These are phyloP conservation scores for Porcisia hertigi DNA, from an alignment of 208 protist genomes.

Conservation along the genomic window DNA sequence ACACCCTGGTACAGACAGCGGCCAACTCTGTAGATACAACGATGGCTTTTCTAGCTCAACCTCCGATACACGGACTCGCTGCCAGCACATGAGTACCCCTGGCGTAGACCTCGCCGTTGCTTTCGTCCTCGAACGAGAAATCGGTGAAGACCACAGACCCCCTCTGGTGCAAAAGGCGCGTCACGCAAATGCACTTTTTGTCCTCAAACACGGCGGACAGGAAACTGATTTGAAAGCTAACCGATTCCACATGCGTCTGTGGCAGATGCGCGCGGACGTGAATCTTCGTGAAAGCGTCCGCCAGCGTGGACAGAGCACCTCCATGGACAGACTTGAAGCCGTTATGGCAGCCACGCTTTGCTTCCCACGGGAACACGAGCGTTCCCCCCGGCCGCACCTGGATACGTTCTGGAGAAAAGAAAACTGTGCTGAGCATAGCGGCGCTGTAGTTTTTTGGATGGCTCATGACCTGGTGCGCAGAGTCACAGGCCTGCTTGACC, in stretches of 20 bases:
- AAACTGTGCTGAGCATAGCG: constrained; percentile 53
- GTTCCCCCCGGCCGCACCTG: constrained; percentile 35
- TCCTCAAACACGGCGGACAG: constrained; percentile 69
- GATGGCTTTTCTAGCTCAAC: not conserved
- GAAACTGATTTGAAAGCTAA: constrained; percentile 90
- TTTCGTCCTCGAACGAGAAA: constrained; percentile 76
- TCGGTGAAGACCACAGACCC: constrained; percentile 62
- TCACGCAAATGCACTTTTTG: constrained; percentile 70
- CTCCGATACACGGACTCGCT: not conserved
- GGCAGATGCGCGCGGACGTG: constrained; percentile 44
- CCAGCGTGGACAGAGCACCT: constrained; percentile 81
- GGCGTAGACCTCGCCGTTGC: constrained; percentile 59
- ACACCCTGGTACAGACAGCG: not conserved
- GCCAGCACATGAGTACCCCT: constrained; percentile 72
- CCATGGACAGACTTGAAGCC: constrained; percentile 85
- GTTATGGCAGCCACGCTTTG: constrained; percentile 55
- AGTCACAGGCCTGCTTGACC: constrained; percentile 27
- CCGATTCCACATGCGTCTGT: constrained; percentile 25
- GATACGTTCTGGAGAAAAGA: constrained; percentile 57
- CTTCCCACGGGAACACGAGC: constrained; percentile 72
- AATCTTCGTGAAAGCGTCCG: constrained; percentile 81
- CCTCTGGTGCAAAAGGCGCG: constrained; percentile 49
- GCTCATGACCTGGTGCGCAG: constrained; percentile 45
- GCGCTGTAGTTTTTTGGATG: constrained; percentile 47
- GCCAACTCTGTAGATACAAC: too few species aligned